Evolutionary conservation across 208 protist genomes (phyloP).

Genomic region (Histomonas meleagridis): DNA sequence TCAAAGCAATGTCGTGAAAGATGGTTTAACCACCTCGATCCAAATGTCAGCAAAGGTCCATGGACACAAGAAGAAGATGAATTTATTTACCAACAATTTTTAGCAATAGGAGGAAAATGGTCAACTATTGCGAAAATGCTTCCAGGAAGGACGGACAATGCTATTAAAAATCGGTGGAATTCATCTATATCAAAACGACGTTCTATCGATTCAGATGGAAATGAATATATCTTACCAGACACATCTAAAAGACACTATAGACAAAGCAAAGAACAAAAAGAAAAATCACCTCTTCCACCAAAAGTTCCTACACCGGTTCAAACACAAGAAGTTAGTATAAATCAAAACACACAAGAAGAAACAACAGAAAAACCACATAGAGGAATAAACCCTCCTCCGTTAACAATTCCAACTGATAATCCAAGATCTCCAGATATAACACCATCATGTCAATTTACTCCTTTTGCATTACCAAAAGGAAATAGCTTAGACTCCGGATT

Average conservation of each 20-base stretch:
- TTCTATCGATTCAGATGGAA: neutral
- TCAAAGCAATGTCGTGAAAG: slow-evolving; percentile 9
- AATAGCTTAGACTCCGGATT: neutral
- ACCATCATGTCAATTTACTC: too few species aligned
- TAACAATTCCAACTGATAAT: too few species aligned
- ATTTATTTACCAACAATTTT: neutral
- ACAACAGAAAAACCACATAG: too few species aligned
- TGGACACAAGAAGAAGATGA: slow-evolving; percentile 26
- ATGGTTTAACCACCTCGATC: slow-evolving; percentile 30
- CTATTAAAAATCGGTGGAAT: slow-evolving; percentile 29
- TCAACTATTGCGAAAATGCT: neutral
- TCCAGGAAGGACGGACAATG: neutral
- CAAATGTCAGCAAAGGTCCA: neutral
- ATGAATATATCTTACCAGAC: neutral
- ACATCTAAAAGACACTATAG: neutral
- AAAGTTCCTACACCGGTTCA: too few species aligned
- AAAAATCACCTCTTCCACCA: too few species aligned
- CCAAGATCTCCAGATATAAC: too few species aligned
- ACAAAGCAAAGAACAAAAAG: too few species aligned
- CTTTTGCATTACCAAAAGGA: too few species aligned
- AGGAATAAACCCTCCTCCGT: too few species aligned
- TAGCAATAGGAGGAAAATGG: neutral
- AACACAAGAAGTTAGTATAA: too few species aligned
- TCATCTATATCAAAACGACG: slow-evolving; percentile 14
- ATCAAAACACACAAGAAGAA: too few species aligned